A percentile compares a stretch with the other conserved stretches of the same genome.
These are phyloP conservation scores for Isabelozyma pseudorhagii DNA, from an alignment of 805 yeast genomes.

Conservation along the genomic window DNA sequence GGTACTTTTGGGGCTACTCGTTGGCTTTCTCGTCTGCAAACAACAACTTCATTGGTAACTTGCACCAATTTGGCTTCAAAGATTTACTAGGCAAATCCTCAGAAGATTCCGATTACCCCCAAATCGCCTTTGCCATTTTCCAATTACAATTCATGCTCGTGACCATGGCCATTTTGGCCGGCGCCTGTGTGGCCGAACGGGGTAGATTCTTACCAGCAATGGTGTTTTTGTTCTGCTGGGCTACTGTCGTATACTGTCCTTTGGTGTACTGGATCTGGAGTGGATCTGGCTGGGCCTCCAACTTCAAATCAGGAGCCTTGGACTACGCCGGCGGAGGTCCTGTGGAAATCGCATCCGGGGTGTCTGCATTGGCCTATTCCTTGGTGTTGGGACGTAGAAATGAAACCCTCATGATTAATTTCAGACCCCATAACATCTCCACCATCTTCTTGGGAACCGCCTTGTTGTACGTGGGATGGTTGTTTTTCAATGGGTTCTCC, in stretches of 20 bases:
- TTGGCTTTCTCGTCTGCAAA: conserved; percentile 81
- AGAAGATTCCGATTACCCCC: conserved; percentile 59
- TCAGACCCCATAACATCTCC: conserved; percentile 93
- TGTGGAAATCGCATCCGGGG: conserved; percentile 89
- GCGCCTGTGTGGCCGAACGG: conserved; percentile 84
- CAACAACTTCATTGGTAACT: conserved; percentile 84
- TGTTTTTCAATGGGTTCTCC: conserved; percentile 91
- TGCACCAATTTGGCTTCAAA: conserved; percentile 78
- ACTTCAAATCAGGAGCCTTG: conserved; percentile 76
- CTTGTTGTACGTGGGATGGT: conserved; percentile 92
- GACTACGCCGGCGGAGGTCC: conserved; percentile 99
- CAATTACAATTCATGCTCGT: conserved; percentile 91
- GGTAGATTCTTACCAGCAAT: conserved; percentile 84
- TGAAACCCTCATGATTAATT: conserved; percentile 75
- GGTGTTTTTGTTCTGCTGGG: conserved; percentile 82
- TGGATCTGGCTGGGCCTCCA: conserved; percentile 81
- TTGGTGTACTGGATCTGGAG: conserved; percentile 97
- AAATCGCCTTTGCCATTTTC: conserved; percentile 77
- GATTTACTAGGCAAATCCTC: conserved; percentile 52
- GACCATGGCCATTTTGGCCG: conserved; percentile 88
- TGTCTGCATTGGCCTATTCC: conserved; percentile 85
- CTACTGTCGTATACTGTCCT: conserved; percentile 90
- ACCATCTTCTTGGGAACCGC: conserved; percentile 86
- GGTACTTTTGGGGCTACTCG: conserved; percentile 99
- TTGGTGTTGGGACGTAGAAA: conserved; percentile 75